Conservation (phyloP, 2,329 filamentous ascomycete genomes). For the Aspergillus pseudonomiae region DNA sequence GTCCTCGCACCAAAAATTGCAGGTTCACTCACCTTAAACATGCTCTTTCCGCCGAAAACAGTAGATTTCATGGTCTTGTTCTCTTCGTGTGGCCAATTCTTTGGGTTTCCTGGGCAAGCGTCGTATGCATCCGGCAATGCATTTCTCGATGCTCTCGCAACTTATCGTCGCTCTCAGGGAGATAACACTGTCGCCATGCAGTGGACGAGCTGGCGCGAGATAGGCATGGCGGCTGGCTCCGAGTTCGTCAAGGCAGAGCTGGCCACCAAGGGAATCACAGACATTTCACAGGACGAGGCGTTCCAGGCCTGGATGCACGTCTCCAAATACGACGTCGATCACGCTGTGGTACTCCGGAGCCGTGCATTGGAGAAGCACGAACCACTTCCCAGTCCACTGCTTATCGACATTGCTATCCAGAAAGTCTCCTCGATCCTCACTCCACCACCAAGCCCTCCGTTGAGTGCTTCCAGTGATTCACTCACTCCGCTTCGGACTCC, state of each 20-base stretch:
- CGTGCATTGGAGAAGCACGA: constrained; percentile 37
- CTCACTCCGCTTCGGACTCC: constrained; percentile 18
- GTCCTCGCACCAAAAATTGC: constrained; percentile 11
- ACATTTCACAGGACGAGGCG: constrained; percentile 45
- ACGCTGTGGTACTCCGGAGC: constrained; percentile 43
- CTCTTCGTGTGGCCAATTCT: constrained; percentile 14
- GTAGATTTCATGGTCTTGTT: constrained; percentile 14
- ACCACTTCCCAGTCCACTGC: constrained; percentile 15
- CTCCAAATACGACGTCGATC: constrained; percentile 38
- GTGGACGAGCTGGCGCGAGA: constrained; percentile 14
- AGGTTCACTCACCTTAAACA: constrained; percentile 5
- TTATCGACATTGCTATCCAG: constrained; percentile 18
- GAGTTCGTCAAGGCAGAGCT: constrained; percentile 48
- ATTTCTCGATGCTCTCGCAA: constrained; percentile 12
- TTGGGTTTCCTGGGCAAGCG: constrained; percentile 12
- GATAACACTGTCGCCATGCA: constrained; percentile 14
- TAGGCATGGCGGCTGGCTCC: constrained; percentile 24
- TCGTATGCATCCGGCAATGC: constrained; percentile 11
- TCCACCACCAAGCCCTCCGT: constrained; percentile 9
- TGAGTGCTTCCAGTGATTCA: background rate
- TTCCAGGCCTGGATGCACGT: constrained; percentile 49
- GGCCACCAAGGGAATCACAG: constrained; percentile 46
- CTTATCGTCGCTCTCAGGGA: constrained; percentile 5
- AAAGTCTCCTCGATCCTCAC: background rate
- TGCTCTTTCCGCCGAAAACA: constrained; percentile 5